Evolutionary conservation across 2,329 filamentous ascomycete genomes (phyloP), one percentile per base, ranked within the genome.

Genomic region (Zymoseptoria pseudotritici): DNA sequence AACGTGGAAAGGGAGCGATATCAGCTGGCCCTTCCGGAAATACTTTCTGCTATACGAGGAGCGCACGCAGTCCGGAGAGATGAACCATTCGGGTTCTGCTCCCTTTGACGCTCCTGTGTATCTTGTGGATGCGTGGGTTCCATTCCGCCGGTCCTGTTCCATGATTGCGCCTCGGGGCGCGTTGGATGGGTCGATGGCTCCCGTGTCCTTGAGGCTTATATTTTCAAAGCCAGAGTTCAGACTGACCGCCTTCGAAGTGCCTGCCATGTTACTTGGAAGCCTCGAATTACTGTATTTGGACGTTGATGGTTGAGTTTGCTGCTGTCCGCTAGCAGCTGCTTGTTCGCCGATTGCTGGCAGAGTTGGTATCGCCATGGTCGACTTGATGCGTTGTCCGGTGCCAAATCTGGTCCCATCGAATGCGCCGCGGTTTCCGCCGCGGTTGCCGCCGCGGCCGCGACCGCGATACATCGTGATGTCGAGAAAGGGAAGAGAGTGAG

Each of bases 1-100:
- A 4, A 51, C 54, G 55, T 67, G 63, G 55, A 57, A 67, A 1
- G 65, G 63, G 0, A 61, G 51, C 9, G 62, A n/a, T 29, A 67
- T 62, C 53, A 67, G 56, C 13, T 66, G 54, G 42, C 65, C 65
- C 19, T 29, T 53, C 2, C 10, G 1, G 13, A 53, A 53, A 2
- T 4, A 2, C n/a, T n/a, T 26, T 22, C 21, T 53, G 2, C 2
- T 24, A 29, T 31, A 29, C 1, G 22, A 1, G 5, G 52, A 31
- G 17, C 22, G 20, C 1, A 53, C 52, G 29, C 52, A 53, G 10
- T 6, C 8, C 6, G 21, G 3, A 8, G 51, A 26, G 4, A 3
- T 20, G 21, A 3, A 53, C 13, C 51, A 3, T 9, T 11, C 26
- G 19, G 21, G 5, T 20, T 53, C 13, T 20, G 2, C 13, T 20